Evolutionary conservation across 805 yeast species (phyloP).

Genomic region (Candida chauliodis): DNA sequence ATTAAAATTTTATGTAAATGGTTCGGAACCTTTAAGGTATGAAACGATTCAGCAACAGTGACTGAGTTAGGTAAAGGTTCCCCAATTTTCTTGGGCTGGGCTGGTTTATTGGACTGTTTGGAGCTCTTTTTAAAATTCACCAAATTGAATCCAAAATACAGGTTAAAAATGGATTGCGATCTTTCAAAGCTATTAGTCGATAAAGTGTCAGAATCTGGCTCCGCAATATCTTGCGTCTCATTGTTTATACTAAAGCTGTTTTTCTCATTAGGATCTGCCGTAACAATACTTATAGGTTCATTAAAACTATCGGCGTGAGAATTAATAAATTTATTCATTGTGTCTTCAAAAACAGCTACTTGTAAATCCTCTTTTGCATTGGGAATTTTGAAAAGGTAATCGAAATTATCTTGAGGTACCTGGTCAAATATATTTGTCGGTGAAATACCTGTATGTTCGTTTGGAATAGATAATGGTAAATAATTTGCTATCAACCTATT

Average conservation of each 20-base stretch:
- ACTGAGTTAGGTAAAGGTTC: conserved; percentile 8
- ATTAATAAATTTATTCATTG: conserved; percentile 4
- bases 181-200: conserved; percentile 7
- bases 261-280: too few relatives aligned
- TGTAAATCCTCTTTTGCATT: conserved; percentile 10
- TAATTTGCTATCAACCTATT: conserved; percentile 5
- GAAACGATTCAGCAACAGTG: neutral
- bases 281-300: too few relatives aligned
- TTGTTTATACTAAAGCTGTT: neutral
- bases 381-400: conserved; percentile 6
- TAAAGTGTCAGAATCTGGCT: conserved; percentile 2
- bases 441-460: conserved; percentile 6
- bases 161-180: conserved; percentile 1
- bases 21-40: neutral
- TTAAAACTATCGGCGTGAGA: conserved; percentile 2
- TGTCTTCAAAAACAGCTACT: conserved; percentile 11
- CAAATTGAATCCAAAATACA: conserved; percentile 1
- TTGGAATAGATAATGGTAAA: conserved; percentile 10
- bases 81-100: conserved; percentile 1
- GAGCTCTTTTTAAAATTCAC: neutral
- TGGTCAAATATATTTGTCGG: conserved; percentile 9
- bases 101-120: neutral
- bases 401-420: conserved; percentile 9
- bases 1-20: neutral
- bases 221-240: conserved; percentile 1